These are phyloP conservation scores for Tuber borchii DNA, from an alignment of 495 filamentous ascomycete genomes.

Conservation along the genomic window DNA sequence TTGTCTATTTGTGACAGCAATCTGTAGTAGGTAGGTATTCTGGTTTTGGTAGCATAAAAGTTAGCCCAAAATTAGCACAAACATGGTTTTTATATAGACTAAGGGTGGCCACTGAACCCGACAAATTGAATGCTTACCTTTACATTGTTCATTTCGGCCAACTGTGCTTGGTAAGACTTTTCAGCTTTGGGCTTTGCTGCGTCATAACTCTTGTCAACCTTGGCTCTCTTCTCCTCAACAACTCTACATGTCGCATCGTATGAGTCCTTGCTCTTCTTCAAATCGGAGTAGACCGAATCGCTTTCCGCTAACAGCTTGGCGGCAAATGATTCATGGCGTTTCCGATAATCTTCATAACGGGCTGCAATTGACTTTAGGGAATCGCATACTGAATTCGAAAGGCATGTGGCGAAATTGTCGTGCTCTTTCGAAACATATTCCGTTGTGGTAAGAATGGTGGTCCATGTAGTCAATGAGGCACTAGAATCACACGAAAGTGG, in stretches of 20 bases:
- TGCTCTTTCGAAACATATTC: conserved; percentile 85
- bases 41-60: conserved; percentile 38
- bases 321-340: conserved; percentile 82
- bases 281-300: conserved; percentile 70
- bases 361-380: conserved; percentile 63
- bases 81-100: background rate
- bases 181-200: conserved; percentile 79
- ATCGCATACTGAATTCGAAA: conserved; percentile 72
- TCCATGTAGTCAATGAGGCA: conserved; percentile 94
- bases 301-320: conserved; percentile 82
- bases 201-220: conserved; percentile 83
- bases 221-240: conserved; percentile 89
- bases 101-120: background rate
- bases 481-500: conserved; percentile 43
- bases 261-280: conserved; percentile 84
- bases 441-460: conserved; percentile 79
- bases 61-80: conserved; percentile 43
- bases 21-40: conserved; percentile 91
- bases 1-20: conserved; percentile 92
- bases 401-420: conserved; percentile 69
- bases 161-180: conserved; percentile 79
- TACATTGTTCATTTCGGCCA: conserved; percentile 87
- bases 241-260: conserved; percentile 93
- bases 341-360: conserved; percentile 87
- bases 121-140: conserved; percentile 50